These are phyloP conservation scores for Cyberlindnera mrakii DNA, from an alignment of 805 yeast species.

Conservation along the genomic window DNA sequence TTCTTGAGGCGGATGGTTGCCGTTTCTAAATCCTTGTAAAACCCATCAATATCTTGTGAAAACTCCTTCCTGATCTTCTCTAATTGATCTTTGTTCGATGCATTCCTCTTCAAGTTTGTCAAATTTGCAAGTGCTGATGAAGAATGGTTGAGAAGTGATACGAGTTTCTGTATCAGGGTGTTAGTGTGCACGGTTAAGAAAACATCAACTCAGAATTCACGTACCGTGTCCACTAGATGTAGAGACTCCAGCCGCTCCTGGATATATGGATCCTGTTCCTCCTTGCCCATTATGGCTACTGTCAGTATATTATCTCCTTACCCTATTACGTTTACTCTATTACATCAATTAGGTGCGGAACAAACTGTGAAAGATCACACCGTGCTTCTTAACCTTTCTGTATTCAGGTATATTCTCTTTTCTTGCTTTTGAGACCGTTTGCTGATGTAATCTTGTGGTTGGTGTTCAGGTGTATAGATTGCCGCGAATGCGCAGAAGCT, in stretches of 20 bases:
- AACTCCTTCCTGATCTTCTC: slow-evolving; percentile 33
- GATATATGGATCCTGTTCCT: slow-evolving; percentile 30
- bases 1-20: slow-evolving; percentile 56
- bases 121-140: slow-evolving; percentile 40
- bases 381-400: no score
- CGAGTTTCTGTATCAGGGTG: slow-evolving; percentile 31
- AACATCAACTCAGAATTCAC: slow-evolving; percentile 3
- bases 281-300: background rate
- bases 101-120: slow-evolving; percentile 27
- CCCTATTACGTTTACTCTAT: background rate
- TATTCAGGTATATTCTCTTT: no score
- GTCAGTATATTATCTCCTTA: background rate
- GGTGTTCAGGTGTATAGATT: no score
- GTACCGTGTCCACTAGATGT: slow-evolving; percentile 40
- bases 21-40: slow-evolving; percentile 49
- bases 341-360: background rate
- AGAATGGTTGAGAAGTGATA: slow-evolving; percentile 42
- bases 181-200: background rate
- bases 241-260: slow-evolving; percentile 47
- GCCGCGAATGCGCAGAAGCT: no score
- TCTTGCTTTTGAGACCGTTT: no score
- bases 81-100: slow-evolving; percentile 17
- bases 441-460: no score
- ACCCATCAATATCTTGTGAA: slow-evolving; percentile 36
- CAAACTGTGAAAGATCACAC: no score